phyloP scores from a whole-genome alignment of 2,329 filamentous ascomycete species.

The Sclerotiophoma versabilis region DNA sequence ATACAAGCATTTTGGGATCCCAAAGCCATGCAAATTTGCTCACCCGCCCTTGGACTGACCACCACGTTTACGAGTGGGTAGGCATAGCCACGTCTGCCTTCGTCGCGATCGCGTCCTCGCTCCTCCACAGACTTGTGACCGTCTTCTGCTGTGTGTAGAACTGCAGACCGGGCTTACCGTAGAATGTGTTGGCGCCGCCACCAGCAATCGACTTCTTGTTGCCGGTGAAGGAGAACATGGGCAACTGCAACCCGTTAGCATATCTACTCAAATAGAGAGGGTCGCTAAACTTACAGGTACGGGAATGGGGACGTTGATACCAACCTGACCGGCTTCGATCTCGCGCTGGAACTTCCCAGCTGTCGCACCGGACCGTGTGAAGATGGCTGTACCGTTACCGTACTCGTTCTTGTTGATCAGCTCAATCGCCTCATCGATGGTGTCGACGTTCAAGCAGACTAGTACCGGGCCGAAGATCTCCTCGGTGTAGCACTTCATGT shows the following conservation, averaged over 20 bases:
- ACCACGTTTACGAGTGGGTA: slow-evolving; percentile 56
- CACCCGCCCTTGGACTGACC: background rate
- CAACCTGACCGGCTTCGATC: slow-evolving; percentile 85
- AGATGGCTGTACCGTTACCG: slow-evolving; percentile 85
- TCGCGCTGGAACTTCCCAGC: slow-evolving; percentile 79
- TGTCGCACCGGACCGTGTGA: slow-evolving; percentile 78
- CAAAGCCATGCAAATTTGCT: background rate
- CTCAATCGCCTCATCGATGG: slow-evolving; percentile 79
- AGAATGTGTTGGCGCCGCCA: slow-evolving; percentile 91
- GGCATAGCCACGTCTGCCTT: slow-evolving; percentile 93
- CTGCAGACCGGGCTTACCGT: slow-evolving; percentile 87
- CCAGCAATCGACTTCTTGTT: slow-evolving; percentile 90
- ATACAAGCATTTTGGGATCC: slow-evolving; percentile 1
- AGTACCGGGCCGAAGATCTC: slow-evolving; percentile 88
- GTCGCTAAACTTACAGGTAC: slow-evolving; percentile 52
- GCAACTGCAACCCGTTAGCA: slow-evolving; percentile 48
- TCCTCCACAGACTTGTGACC: slow-evolving; percentile 89
- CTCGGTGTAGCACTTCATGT: slow-evolving; percentile 85
- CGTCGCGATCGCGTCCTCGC: slow-evolving; percentile 81
- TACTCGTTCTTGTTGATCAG: slow-evolving; percentile 88
- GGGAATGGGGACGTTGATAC: slow-evolving; percentile 83
- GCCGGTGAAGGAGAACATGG: slow-evolving; percentile 70
- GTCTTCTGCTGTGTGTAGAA: slow-evolving; percentile 99
- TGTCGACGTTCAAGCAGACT: slow-evolving; percentile 79
- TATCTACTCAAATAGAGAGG: background rate